These are phyloP conservation scores for Rhizoctonia solani DNA, from an alignment of 1,284 basidiomycete species.

Conservation along the genomic window DNA sequence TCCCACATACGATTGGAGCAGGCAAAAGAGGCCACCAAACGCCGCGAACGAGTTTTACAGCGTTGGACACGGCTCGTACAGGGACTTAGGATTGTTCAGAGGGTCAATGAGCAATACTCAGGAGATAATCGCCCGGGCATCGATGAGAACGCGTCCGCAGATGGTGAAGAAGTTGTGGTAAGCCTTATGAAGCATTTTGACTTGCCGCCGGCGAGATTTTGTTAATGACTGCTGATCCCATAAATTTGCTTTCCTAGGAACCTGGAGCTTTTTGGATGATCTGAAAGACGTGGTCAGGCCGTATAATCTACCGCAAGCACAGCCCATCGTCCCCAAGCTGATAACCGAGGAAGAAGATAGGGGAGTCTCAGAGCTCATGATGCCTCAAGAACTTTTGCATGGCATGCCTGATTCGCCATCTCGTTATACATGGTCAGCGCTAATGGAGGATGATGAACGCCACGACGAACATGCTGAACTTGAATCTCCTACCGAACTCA, in stretches of 20 bases:
- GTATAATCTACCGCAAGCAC: constrained; percentile 67
- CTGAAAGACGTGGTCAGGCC: constrained; percentile 70
- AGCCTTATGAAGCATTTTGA: constrained; percentile 11
- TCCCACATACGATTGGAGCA: constrained; percentile 78
- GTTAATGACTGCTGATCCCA: constrained; percentile 29
- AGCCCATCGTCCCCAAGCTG: constrained; percentile 46
- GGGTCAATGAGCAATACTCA: constrained; percentile 80
- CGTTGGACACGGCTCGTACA: constrained; percentile 89
- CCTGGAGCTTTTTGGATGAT: constrained; percentile 64
- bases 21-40: constrained; percentile 75
- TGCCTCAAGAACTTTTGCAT: background rate
- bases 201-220: constrained; percentile 18
- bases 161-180: constrained; percentile 16
- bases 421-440: background rate
- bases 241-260: constrained; percentile 41
- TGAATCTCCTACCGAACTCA: constrained; percentile 45
- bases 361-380: no score
- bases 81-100: constrained; percentile 81
- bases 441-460: background rate
- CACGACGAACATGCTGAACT: background rate
- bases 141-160: background rate
- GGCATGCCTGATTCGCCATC: background rate
- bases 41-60: constrained; percentile 81
- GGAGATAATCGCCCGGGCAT: background rate
- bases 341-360: constrained; percentile 1